Percentiles rank a stretch among this genome's conserved stretches.
Evolutionary conservation across 495 filamentous ascomycete species (phyloP).

Genomic region (Trichoderma gamsii): DNA sequence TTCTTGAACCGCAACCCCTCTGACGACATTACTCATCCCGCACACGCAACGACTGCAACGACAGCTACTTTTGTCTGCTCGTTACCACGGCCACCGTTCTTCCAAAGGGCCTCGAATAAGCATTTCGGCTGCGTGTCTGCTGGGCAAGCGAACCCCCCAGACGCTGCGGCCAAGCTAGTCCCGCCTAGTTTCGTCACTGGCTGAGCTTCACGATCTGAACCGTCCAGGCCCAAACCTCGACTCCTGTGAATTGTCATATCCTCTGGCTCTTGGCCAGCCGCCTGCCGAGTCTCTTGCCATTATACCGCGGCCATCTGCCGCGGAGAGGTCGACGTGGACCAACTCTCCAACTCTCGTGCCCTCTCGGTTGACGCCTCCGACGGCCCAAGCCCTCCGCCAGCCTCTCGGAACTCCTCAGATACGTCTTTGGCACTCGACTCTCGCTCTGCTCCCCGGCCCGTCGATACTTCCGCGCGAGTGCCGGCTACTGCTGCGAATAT

Average conservation of each 20-base stretch:
- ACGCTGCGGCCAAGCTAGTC: not conserved
- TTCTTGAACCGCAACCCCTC: not conserved
- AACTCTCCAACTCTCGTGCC: constrained; percentile 15
- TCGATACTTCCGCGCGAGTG: constrained; percentile 17
- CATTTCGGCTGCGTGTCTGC: not conserved
- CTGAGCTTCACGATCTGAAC: not conserved
- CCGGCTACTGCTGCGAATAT: constrained; percentile 13
- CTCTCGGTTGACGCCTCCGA: constrained; percentile 34
- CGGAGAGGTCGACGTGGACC: constrained; percentile 17
- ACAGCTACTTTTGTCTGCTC: not conserved
- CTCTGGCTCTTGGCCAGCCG: constrained; percentile 1
- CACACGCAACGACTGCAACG: not conserved
- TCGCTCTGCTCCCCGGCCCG: constrained; percentile 20
- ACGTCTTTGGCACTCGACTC: constrained; percentile 32
- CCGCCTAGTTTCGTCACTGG: constrained; percentile 3
- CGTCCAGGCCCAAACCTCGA: not conserved
- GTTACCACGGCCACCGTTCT: not conserved
- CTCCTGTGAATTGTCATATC: not conserved
- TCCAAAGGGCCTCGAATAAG: not conserved
- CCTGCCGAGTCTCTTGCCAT: not conserved
- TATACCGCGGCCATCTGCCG: constrained; percentile 15
- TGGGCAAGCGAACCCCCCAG: not conserved
- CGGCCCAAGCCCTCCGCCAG: constrained; percentile 39
- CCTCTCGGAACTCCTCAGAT: constrained; percentile 32
- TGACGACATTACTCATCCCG: constrained; percentile 8